Evolutionary conservation across 148 eudicot species (phyloP).

Genomic region (Chenopodium formosanum): DNA sequence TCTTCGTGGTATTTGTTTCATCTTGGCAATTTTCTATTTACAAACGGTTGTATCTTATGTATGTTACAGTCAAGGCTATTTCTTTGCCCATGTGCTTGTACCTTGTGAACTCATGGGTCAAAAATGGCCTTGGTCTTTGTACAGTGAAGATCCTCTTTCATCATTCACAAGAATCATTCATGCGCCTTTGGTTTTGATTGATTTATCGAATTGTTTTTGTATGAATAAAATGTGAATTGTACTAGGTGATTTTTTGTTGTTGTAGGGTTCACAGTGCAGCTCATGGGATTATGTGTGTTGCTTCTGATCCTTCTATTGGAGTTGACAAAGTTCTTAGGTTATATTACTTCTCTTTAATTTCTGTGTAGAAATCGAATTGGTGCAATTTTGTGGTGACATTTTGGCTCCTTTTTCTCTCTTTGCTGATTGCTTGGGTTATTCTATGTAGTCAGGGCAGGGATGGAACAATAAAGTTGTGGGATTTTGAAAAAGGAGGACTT

Average conservation of each 20-base stretch:
- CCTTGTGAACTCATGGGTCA: no score
- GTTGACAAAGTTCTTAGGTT: conserved; percentile 66
- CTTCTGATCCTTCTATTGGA: conserved; percentile 56
- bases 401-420: background rate
- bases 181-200: conserved; percentile 9
- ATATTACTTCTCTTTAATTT: background rate
- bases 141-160: no score
- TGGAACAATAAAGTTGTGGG: conserved; percentile 82
- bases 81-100: no score
- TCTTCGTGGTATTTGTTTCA: conserved; percentile 60
- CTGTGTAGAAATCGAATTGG: background rate
- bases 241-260: conserved; percentile 15
- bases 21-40: background rate
- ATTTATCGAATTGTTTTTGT: background rate
- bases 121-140: no score
- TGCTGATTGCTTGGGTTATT: conserved; percentile 12
- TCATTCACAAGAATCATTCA: background rate
- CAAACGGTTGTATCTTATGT: no score
- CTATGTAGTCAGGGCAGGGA: conserved; percentile 80
- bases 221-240: background rate
- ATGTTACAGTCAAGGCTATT: no score
- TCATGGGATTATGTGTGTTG: conserved; percentile 70
- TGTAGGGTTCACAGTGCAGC: conserved; percentile 78
- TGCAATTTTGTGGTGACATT: background rate
- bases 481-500: conserved; percentile 62